Base-by-base conservation (phyloP, 495 filamentous ascomycete genomes). In the Tuber brumale region DNA sequence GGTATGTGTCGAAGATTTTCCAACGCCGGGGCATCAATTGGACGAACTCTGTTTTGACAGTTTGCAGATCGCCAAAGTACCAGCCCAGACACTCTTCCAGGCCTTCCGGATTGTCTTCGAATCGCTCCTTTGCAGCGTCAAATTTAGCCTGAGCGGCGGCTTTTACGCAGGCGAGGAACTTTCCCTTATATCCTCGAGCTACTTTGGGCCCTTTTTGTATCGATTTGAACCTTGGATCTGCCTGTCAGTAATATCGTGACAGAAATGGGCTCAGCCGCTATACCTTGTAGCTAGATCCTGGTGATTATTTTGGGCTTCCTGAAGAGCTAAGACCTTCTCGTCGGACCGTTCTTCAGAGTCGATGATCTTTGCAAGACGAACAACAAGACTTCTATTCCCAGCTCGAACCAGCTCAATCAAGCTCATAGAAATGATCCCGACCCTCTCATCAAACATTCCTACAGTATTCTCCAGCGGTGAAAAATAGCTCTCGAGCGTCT, bases 41-140 rank as follows among this genome's bases (percentile, higher is more conserved):
- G 70, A 91, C 88, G 91, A 99, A 96, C 79, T 95, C 94, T 71
- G 94, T 86, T 85, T 93, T 91, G 75, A 97, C 94, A 0, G 93
- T 92, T 83, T 92, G 94, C 1, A 99, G 89, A 82, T 99, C 95
- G 84, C 97, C 97, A 87, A 98, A 99, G 85, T 90, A 98, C 95
- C 96, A 99, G 75, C 89, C 89, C 84, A 97, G 86, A 78, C 87
- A 89, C 85, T 97, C 95, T 70, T 95, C 92, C 66, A 99, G 85
- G 79, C 85, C 88, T n/a, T 92, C 89, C 0, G 96, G 92, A 80
- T 97, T 93, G 19, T 88, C 90, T 48, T 94, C 82, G 83, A 99
- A 98, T 44, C 89, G 87, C 69, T 92, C 88, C 76, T 91, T 90
- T 69, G 88, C 89, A 72, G 88, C 87, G n/a, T 90, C 89, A 70